Conservation (phyloP, 2,329 filamentous ascomycete genomes). For the Trichoderma guizhouense region DNA sequence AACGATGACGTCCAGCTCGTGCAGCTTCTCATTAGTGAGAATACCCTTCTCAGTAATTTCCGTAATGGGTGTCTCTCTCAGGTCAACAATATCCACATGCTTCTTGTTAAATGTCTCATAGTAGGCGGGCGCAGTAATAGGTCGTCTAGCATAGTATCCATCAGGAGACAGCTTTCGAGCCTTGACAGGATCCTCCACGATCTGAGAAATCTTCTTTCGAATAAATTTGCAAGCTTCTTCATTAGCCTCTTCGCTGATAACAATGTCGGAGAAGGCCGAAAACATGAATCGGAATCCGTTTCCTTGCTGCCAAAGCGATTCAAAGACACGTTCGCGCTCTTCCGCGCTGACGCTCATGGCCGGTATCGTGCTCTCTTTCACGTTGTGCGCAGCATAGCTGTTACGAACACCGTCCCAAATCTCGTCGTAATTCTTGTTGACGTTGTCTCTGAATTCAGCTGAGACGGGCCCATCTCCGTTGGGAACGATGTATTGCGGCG, state of each 20-base stretch:
- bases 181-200: neutral
- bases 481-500: neutral
- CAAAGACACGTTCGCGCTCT: neutral
- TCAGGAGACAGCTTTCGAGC: neutral
- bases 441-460: neutral
- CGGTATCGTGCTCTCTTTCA: neutral
- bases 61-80: neutral
- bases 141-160: neutral
- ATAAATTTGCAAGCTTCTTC: neutral
- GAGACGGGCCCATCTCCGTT: neutral
- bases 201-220: neutral
- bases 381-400: neutral
- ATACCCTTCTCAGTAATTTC: neutral
- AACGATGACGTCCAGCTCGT: neutral
- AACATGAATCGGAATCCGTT: conserved; percentile 1
- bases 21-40: neutral
- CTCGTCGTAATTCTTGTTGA: neutral
- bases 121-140: neutral
- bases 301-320: neutral
- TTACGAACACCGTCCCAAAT: neutral
- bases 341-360: neutral
- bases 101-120: neutral
- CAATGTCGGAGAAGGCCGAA: neutral
- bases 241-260: neutral
- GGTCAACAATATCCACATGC: neutral